Conservation (phyloP, 352 stramenopile species). For the Pythium coloratum region DNA sequence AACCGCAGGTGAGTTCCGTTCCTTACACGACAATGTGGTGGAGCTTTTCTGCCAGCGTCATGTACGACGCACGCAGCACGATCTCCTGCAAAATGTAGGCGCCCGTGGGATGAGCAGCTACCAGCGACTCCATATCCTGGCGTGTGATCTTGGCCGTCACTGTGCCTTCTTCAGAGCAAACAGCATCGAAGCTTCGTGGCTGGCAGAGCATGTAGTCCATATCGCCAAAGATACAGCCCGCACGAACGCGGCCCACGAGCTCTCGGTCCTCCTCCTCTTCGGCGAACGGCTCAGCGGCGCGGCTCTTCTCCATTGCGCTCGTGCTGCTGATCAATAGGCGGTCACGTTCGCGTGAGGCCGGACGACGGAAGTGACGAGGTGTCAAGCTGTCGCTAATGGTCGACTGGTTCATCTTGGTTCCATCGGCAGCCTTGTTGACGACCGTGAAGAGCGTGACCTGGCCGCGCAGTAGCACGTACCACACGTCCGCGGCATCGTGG, state of each 20-base stretch:
- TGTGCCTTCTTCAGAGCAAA: slow-evolving; percentile 35
- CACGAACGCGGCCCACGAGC: slow-evolving; percentile 48
- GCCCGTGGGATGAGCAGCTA: slow-evolving; percentile 29
- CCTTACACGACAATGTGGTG: slow-evolving; percentile 34
- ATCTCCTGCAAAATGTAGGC: slow-evolving; percentile 58
- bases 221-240: slow-evolving; percentile 64
- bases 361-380: slow-evolving; percentile 19
- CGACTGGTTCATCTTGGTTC: slow-evolving; percentile 11
- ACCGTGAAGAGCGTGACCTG: slow-evolving; percentile 48
- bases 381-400: slow-evolving; percentile 21
- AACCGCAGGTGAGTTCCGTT: slow-evolving; percentile 14
- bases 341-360: slow-evolving; percentile 7
- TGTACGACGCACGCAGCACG: slow-evolving; percentile 55
- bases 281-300: slow-evolving; percentile 13
- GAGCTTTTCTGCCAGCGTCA: slow-evolving; percentile 53
- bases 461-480: slow-evolving; percentile 51
- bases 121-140: slow-evolving; percentile 33
- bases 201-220: slow-evolving; percentile 66
- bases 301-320: slow-evolving; percentile 1
- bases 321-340: background rate
- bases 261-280: slow-evolving; percentile 32
- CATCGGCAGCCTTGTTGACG: slow-evolving; percentile 10
- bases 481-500: slow-evolving; percentile 42
- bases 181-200: slow-evolving; percentile 47
- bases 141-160: slow-evolving; percentile 45